Percentiles rank a stretch among this genome's conserved stretches.
Evolutionary conservation across 2,329 filamentous ascomycete species (phyloP).

Genomic region (Xylariales sp.): DNA sequence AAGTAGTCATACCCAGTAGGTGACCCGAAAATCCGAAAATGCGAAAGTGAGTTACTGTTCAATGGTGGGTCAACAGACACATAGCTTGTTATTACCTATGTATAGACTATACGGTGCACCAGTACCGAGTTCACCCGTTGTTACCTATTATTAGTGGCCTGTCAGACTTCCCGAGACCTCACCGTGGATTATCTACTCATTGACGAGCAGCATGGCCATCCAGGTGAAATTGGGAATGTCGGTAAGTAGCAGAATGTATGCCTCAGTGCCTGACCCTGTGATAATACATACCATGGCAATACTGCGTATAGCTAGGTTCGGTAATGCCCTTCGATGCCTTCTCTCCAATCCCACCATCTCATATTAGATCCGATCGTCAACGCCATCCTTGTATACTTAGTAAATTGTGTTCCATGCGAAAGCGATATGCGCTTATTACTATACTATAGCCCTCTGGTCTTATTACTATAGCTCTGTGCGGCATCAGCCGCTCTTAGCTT

Average conservation of each 20-base stretch:
- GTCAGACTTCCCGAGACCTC: conserved; percentile 5
- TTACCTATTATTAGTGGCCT: conserved; percentile 2
- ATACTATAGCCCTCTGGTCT: neutral
- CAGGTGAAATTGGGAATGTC: neutral
- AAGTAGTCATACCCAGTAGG: conserved; percentile 1
- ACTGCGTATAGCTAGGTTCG: neutral
- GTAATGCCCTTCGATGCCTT: neutral
- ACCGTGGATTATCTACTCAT: neutral
- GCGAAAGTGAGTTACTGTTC: conserved; percentile 25
- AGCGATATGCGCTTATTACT: conserved; percentile 10
- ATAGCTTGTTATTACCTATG: conserved; percentile 1
- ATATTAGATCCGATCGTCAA: conserved; percentile 6
- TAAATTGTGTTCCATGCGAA: conserved; percentile 11
- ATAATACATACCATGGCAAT: conserved; percentile 6
- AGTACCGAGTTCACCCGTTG: neutral
- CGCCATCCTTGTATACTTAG: neutral
- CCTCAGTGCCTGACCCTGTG: neutral
- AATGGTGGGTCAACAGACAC: conserved; percentile 25
- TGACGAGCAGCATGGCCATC: neutral
- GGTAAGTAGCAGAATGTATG: neutral
- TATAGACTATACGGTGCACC: conserved; percentile 1
- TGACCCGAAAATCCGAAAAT: conserved; percentile 2
- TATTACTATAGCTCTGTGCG: too few relatives aligned
- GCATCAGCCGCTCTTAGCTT: conserved; percentile 13
- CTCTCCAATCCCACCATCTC: neutral